Percentiles rank a stretch among this genome's conserved stretches.
Evolutionary conservation across 2,329 filamentous ascomycete genomes (phyloP).

Genomic region (Colletotrichum spaethianum): DNA sequence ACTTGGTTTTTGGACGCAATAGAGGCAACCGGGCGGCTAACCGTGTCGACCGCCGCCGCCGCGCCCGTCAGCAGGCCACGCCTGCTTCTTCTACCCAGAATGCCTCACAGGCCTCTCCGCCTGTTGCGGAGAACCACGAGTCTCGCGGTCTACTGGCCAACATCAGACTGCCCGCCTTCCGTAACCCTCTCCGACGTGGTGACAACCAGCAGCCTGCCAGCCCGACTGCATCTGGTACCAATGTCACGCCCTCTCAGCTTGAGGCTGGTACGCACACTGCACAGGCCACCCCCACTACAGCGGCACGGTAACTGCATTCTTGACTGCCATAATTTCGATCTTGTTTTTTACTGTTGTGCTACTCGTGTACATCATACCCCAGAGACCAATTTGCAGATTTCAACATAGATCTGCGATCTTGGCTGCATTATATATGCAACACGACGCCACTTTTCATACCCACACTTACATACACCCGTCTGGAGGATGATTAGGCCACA

Average conservation of each 20-base stretch:
- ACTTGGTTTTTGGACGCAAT: constrained; percentile 38
- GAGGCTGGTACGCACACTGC: constrained; percentile 58
- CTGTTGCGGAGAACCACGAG: constrained; percentile 30
- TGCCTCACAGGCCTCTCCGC: constrained; percentile 15
- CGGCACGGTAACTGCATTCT: constrained; percentile 11
- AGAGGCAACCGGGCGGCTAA: constrained; percentile 33
- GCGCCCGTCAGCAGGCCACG: constrained; percentile 24
- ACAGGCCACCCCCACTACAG: constrained; percentile 22
- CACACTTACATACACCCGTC: constrained; percentile 32
- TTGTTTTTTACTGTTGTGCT: constrained; percentile 35
- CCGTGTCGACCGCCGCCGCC: constrained; percentile 33
- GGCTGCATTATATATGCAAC: constrained; percentile 29
- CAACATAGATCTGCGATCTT: constrained; percentile 32
- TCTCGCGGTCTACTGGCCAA: constrained; percentile 39
- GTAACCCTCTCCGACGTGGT: constrained; percentile 43
- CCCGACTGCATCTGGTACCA: constrained; percentile 46
- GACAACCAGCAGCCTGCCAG: constrained; percentile 41
- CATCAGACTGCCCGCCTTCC: constrained; percentile 42
- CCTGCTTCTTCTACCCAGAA: constrained; percentile 7
- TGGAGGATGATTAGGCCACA: constrained; percentile 12
- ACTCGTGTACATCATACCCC: constrained; percentile 41
- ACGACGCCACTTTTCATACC: constrained; percentile 39
- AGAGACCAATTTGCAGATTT: constrained; percentile 38
- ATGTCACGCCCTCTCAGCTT: constrained; percentile 62
- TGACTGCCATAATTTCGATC: constrained; percentile 17